Percentiles rank a stretch among this genome's conserved stretches.
Conservation (phyloP, 306 rosid species). For the Urtica urens region DNA sequence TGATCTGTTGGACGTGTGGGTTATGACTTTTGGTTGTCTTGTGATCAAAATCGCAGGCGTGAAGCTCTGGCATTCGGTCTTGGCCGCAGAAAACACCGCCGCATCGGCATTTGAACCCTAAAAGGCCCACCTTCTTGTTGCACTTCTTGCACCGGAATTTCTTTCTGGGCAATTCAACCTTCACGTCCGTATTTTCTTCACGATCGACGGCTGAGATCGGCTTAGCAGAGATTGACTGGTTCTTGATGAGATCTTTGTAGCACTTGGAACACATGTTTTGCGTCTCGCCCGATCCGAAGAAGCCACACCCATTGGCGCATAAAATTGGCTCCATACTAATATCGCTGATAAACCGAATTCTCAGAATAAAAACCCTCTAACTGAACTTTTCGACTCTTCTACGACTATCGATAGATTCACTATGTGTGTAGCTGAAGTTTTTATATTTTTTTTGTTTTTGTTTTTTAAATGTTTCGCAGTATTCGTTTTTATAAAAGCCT, state of each 20-base stretch:
- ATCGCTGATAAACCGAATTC: too few relatives aligned
- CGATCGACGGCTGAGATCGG: neutral
- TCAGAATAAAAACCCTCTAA: too few relatives aligned
- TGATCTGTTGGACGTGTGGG: too few relatives aligned
- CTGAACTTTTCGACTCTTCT: too few relatives aligned
- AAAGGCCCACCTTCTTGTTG: slow-evolving; percentile 19
- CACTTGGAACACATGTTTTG: slow-evolving; percentile 24
- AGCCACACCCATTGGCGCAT: slow-evolving; percentile 37
- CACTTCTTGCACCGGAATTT: slow-evolving; percentile 21
- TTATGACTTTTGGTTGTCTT: too few relatives aligned
- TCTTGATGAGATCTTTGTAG: slow-evolving; percentile 3
- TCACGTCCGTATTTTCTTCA: neutral
- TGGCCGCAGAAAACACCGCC: slow-evolving; percentile 21
- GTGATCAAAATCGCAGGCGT: slow-evolving; percentile 10
- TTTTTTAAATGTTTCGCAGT: too few relatives aligned
- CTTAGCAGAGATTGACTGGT: neutral
- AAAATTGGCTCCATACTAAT: slow-evolving; percentile 14
- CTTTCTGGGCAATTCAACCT: neutral
- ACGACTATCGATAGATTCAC: too few relatives aligned
- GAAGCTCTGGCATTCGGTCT: slow-evolving; percentile 21
- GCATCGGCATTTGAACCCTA: slow-evolving; percentile 22
- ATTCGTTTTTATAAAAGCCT: too few relatives aligned
- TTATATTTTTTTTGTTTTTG: too few relatives aligned
- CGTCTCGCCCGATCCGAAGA: slow-evolving; percentile 16
- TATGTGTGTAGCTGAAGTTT: too few relatives aligned